phyloP scores from a whole-genome alignment of 164 flowering plant genomes.

The Malania oleifera region DNA sequence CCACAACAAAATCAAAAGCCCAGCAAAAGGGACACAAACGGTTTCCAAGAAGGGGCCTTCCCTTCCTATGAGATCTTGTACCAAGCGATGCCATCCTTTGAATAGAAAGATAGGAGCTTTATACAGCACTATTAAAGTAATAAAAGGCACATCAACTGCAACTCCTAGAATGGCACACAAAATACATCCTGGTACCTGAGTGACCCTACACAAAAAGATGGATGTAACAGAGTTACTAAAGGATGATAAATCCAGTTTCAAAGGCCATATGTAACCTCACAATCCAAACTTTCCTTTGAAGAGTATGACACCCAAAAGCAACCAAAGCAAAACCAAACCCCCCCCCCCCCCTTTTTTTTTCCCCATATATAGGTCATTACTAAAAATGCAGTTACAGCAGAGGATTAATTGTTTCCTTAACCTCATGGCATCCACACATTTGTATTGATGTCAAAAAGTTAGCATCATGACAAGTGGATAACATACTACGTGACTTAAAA shows the following conservation, averaged over 20 bases:
- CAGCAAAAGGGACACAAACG: conserved; percentile 42
- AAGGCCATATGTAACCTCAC: not conserved
- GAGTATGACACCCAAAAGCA: no score
- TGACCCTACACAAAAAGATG: conserved; percentile 20
- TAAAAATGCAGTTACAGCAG: no score
- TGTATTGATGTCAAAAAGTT: no score
- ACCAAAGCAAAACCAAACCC: no score
- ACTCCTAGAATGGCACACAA: conserved; percentile 28
- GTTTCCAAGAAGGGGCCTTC: conserved; percentile 39
- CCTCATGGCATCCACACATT: no score
- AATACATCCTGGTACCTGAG: conserved; percentile 34
- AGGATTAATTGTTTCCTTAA: no score
- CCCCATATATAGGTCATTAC: no score
- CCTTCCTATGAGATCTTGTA: conserved; percentile 37
- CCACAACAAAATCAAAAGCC: conserved; percentile 34
- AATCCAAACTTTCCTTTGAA: no score
- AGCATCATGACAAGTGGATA: no score
- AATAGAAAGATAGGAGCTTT: conserved; percentile 34
- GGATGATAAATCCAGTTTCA: not conserved
- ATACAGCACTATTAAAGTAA: conserved; percentile 24
- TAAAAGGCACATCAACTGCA: conserved; percentile 28
- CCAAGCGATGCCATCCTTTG: conserved; percentile 34
- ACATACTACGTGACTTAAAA: no score
- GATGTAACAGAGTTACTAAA: not conserved
- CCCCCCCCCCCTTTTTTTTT: no score